A percentile compares a stretch with the other conserved stretches of the same genome.
phyloP scores from a whole-genome alignment of 1,284 basidiomycete genomes.

The Sutorius eximius region DNA sequence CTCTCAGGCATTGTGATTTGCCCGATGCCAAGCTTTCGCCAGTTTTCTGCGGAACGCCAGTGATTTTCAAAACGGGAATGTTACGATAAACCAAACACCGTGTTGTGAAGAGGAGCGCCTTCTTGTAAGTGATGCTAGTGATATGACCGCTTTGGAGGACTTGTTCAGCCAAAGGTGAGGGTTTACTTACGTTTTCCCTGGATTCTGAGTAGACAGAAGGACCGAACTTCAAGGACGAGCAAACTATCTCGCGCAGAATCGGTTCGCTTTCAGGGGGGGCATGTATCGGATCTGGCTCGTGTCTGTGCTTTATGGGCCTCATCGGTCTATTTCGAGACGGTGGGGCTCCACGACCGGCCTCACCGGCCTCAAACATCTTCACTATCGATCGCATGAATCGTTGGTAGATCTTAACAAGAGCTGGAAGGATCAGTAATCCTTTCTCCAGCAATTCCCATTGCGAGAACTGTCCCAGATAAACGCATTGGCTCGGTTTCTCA shows the following conservation, averaged over 20 bases:
- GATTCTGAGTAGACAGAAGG: not conserved
- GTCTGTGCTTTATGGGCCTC: not conserved
- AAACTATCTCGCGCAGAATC: not conserved
- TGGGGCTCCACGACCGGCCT: too few relatives aligned
- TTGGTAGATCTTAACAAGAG: not conserved
- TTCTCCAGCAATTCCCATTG: not conserved
- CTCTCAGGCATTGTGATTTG: not conserved
- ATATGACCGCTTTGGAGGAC: not conserved
- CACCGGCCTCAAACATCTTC: not conserved
- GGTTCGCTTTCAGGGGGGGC: not conserved
- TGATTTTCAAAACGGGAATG: slow-evolving; percentile 8
- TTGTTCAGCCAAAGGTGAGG: not conserved
- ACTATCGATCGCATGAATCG: not conserved
- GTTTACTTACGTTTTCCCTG: not conserved
- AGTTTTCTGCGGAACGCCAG: not conserved
- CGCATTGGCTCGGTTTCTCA: not conserved
- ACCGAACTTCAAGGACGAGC: not conserved
- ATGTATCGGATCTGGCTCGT: not conserved
- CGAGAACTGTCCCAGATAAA: not conserved
- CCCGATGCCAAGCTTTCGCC: not conserved
- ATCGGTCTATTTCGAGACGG: not conserved
- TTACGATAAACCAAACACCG: slow-evolving; percentile 16
- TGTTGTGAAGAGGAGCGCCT: slow-evolving; percentile 15
- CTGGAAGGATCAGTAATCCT: not conserved
- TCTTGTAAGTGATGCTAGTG: not conserved